phyloP scores from a whole-genome alignment of 2,329 filamentous ascomycete genomes.

The Bisporella sp. region DNA sequence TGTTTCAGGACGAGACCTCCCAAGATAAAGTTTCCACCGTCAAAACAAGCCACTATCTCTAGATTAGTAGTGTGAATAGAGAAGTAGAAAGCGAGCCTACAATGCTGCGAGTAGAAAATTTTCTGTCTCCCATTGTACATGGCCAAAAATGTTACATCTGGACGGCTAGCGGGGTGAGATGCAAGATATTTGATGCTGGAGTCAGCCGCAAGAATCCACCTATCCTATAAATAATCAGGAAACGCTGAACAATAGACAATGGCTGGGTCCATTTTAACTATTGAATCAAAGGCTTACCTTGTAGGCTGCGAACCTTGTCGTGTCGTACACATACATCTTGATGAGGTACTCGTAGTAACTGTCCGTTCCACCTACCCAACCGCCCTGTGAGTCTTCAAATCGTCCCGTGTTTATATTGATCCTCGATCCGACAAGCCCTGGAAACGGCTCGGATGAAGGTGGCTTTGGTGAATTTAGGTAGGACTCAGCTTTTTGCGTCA shows the following conservation, averaged over 20 bases:
- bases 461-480: conserved; percentile 65
- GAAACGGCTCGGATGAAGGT: conserved; percentile 60
- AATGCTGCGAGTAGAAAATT: conserved; percentile 38
- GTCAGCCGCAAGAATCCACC: conserved; percentile 70
- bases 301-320: conserved; percentile 54
- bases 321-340: conserved; percentile 84
- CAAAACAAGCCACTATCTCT: conserved; percentile 64
- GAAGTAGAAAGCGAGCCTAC: conserved; percentile 13
- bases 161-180: conserved; percentile 57
- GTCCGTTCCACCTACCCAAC: conserved; percentile 72
- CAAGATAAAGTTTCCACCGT: conserved; percentile 79
- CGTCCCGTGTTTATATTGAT: conserved; percentile 58
- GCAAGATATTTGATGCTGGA: conserved; percentile 66
- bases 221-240: conserved; percentile 35
- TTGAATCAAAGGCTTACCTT: conserved; percentile 25
- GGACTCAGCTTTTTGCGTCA: conserved; percentile 61
- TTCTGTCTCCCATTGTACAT: conserved; percentile 42
- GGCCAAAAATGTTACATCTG: conserved; percentile 67
- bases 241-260: too few species aligned
- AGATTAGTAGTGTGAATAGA: background rate
- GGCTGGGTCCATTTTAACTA: too few species aligned
- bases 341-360: conserved; percentile 87
- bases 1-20: conserved; percentile 64
- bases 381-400: conserved; percentile 61
- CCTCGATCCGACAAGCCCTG: conserved; percentile 64